These are phyloP conservation scores for Suillus cothurnatus DNA, from an alignment of 768 basidiomycete genomes.

Conservation along the genomic window DNA sequence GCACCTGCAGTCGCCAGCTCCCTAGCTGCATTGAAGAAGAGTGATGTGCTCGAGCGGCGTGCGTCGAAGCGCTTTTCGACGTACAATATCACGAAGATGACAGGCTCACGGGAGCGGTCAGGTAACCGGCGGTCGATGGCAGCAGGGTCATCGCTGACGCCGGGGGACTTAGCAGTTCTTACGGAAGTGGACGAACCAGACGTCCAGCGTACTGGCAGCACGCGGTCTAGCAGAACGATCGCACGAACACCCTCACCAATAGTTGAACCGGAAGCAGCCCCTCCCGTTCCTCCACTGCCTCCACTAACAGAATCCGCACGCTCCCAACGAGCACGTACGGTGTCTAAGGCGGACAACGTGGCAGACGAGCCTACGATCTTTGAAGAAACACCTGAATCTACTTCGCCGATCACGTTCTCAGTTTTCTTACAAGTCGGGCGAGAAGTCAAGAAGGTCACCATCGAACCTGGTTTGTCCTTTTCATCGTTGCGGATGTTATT, in stretches of 20 bases:
- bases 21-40: constrained; percentile 85
- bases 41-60: constrained; percentile 83
- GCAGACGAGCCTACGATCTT: constrained; percentile 20
- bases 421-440: constrained; percentile 90
- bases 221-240: constrained; percentile 25
- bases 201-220: constrained; percentile 17
- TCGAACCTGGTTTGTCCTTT: constrained; percentile 74
- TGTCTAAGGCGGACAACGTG: constrained; percentile 5
- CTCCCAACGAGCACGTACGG: constrained; percentile 6
- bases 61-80: constrained; percentile 96
- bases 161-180: constrained; percentile 71
- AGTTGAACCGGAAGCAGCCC: constrained; percentile 16
- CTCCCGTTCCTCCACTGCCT: constrained; percentile 52
- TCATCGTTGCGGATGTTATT: constrained; percentile 82
- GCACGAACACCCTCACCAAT: constrained; percentile 40
- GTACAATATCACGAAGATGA: constrained; percentile 95
- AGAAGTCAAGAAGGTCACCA: constrained; percentile 83
- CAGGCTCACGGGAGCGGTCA: constrained; percentile 58
- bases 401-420: constrained; percentile 42
- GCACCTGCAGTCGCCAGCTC: constrained; percentile 74
- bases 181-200: constrained; percentile 69
- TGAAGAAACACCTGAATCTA: constrained; percentile 22
- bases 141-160: constrained; percentile 60
- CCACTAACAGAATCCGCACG: constrained; percentile 44
- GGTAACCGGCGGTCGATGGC: constrained; percentile 71